Percentiles rank a stretch among this genome's conserved stretches.
Conservation (phyloP, 371 early-diverging fungal species). For the Lichtheimia ornata region DNA sequence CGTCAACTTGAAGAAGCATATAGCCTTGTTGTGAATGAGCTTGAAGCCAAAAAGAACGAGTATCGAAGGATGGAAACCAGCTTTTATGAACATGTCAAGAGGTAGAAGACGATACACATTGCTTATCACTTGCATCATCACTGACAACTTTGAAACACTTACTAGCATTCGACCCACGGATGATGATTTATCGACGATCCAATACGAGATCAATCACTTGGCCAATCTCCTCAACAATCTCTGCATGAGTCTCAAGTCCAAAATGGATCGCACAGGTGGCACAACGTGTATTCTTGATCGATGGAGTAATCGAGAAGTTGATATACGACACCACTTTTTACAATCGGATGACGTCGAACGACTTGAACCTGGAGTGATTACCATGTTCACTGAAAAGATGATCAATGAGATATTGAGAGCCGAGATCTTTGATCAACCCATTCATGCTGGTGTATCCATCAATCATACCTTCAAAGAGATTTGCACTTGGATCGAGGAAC, state of each 20-base stretch:
- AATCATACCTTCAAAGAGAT: constrained; percentile 38
- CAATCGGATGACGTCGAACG: constrained; percentile 13
- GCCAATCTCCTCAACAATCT: constrained; percentile 41
- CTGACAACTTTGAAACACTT: too few species aligned
- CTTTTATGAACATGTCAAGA: constrained; percentile 39
- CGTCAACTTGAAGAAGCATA: constrained; percentile 28
- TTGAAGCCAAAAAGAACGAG: constrained; percentile 38
- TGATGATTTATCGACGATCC: constrained; percentile 52
- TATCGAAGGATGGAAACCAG: constrained; percentile 38
- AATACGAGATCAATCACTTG: constrained; percentile 41
- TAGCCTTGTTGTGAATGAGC: constrained; percentile 19
- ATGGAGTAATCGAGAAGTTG: constrained; percentile 17
- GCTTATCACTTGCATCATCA: too few species aligned
- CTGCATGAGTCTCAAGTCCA: constrained; percentile 41
- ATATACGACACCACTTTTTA: constrained; percentile 12
- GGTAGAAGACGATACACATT: too few species aligned
- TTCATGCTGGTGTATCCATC: constrained; percentile 45
- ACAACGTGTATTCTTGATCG: constrained; percentile 25
- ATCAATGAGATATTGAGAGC: constrained; percentile 26
- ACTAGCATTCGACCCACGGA: constrained; percentile 47
- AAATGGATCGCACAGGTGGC: constrained; percentile 34
- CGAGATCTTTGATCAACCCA: constrained; percentile 36
- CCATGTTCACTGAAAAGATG: constrained; percentile 45
- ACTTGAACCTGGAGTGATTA: constrained; percentile 36
- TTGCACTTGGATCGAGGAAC: constrained; percentile 32